Evolutionary conservation across 208 protist species (phyloP), one percentile per base, ranked within the genome.

Genomic region (Crithidia sp.): DNA sequence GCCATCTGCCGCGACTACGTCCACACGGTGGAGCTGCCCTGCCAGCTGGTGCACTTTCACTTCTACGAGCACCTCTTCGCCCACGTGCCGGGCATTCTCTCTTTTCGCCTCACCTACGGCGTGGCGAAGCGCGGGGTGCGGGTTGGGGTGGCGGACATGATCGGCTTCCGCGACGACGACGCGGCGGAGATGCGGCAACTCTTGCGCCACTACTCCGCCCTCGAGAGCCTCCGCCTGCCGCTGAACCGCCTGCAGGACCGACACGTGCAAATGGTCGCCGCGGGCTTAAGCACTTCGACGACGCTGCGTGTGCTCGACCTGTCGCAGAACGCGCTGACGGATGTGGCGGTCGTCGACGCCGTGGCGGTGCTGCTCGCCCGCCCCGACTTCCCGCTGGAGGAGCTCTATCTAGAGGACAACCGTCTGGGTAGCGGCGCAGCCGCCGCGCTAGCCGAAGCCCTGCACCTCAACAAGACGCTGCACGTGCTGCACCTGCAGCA

Each of bases 331-430:
- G 71, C 78, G 50, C 77, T 97, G 61, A 84, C 84, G 43, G 94
- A 95, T 66, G 76, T 76, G 5, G 88, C 79, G 12, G 79, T 80
- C n/a, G 76, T 69, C 19, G 52, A 86, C 41, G 87, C 84, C 5
- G 66, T 98, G 16, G 81, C 91, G 16, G 63, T 93, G 17, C 77
- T 97, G 19, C 79, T 98, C 7, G 87, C 76, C 40, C 82, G 85
- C 49, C 76, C 72, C 9, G 82, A 89, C 44, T 85, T 88, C 43
- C 77, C 86, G 4, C 68, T 97, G 37, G 81, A 92, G 79, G 84
- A 93, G 79, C 72, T 98, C 7, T 83, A 95, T 57, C 76, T 98
- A 17, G 54, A 71, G 28, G 87, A 97, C 68, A 98, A 98, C 72
- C 14, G 61, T 3, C 91, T 97, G 44, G 71, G 80, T 12, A 77